Evolutionary conservation across 306 rosid genomes (phyloP).

Genomic region (Quercus suber): DNA sequence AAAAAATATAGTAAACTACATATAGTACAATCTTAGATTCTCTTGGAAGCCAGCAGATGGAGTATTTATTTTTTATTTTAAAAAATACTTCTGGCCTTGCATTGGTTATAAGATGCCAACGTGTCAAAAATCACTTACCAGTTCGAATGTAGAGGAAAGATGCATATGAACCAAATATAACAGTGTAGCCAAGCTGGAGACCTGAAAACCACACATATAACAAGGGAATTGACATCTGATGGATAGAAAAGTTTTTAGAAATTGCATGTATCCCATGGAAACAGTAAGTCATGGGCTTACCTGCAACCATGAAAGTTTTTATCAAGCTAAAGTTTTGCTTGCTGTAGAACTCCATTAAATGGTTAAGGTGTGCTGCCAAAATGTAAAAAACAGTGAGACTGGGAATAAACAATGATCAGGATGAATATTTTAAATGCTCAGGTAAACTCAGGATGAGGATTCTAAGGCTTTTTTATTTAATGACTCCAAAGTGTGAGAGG

Average conservation of each 20-base stretch:
- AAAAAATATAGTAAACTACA: neutral
- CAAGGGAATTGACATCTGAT: neutral
- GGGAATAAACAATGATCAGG: neutral
- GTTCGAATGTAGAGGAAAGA: conserved; percentile 89
- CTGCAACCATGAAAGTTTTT: conserved; percentile 58
- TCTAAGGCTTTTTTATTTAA: neutral
- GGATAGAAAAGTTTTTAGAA: neutral
- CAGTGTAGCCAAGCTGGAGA: conserved; percentile 91
- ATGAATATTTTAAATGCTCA: neutral
- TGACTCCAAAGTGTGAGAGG: too few species aligned
- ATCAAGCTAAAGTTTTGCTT: conserved; percentile 62
- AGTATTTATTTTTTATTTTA: too few species aligned
- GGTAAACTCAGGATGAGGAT: neutral
- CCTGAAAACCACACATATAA: conserved; percentile 43
- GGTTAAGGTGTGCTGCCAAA: conserved; percentile 91
- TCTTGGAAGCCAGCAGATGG: neutral
- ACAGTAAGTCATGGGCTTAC: conserved; percentile 37
- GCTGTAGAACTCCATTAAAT: conserved; percentile 71
- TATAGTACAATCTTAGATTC: neutral
- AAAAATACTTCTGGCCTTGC: neutral
- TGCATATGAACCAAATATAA: conserved; percentile 91
- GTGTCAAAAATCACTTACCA: conserved; percentile 43
- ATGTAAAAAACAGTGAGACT: conserved; percentile 22
- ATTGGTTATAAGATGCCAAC: neutral
- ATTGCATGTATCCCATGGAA: conserved; percentile 1